Conservation (phyloP, 192 early-diverging fungal species). For the Physocladia obscura region DNA sequence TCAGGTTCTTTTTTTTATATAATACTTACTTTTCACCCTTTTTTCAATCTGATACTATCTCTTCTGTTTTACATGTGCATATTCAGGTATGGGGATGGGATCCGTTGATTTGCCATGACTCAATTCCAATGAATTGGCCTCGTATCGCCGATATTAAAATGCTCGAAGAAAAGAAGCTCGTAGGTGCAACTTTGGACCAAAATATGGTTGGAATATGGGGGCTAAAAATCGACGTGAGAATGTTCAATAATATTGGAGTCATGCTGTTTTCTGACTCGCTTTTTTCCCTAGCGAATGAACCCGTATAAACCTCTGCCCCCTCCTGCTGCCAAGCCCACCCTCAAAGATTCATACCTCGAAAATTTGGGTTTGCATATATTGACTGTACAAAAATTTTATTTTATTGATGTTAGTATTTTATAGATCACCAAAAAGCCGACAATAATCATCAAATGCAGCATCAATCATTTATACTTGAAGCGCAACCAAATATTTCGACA, state of each 20-base stretch:
- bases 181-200: slow-evolving; percentile 45
- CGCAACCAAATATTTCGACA: too few species aligned
- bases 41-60: neutral
- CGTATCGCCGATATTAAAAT: slow-evolving; percentile 47
- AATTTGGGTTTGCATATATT: too few species aligned
- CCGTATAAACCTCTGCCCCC: slow-evolving; percentile 16
- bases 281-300: slow-evolving; percentile 20
- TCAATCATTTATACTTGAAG: too few species aligned
- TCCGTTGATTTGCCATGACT: slow-evolving; percentile 38
- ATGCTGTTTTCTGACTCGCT: slow-evolving; percentile 13
- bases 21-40: neutral
- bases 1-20: slow-evolving; percentile 33
- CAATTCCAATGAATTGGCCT: slow-evolving; percentile 40
- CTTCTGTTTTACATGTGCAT: slow-evolving; percentile 1
- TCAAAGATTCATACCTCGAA: too few species aligned
- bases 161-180: slow-evolving; percentile 44
- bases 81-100: slow-evolving; percentile 52
- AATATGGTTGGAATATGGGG: slow-evolving; percentile 55
- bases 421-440: too few species aligned
- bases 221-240: slow-evolving; percentile 43
- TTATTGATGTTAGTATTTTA: too few species aligned
- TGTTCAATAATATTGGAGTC: neutral
- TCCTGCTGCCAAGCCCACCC: too few species aligned
- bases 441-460: too few species aligned
- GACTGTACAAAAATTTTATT: too few species aligned